A percentile compares a stretch with the other conserved stretches of the same genome.
Conservation (phyloP, 805 yeast genomes). For the Metschnikowia gelsemii region DNA sequence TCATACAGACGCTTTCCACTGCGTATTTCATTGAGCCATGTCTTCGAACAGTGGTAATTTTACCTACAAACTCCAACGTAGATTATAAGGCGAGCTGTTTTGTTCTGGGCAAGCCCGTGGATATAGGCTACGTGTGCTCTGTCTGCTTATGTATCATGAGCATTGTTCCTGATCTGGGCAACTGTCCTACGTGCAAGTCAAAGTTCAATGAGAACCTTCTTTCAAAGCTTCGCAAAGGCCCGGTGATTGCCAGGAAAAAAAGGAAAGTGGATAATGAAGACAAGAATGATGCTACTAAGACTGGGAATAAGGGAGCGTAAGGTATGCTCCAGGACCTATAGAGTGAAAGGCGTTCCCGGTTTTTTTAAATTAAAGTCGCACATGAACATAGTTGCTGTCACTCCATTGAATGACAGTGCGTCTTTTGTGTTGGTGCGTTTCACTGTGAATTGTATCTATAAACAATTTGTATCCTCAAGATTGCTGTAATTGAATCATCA, state of each 20-base stretch:
- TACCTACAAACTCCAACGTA: constrained; percentile 81
- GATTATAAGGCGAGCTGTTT: constrained; percentile 96
- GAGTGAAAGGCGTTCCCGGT: no score
- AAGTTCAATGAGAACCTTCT: constrained; percentile 66
- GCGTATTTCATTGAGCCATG: constrained; percentile 87
- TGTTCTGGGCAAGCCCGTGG: constrained; percentile 84
- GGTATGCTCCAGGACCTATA: background rate
- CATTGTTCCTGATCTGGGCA: constrained; percentile 59
- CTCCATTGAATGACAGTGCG: no score
- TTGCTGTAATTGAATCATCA: no score
- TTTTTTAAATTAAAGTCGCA: no score
- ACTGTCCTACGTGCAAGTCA: constrained; percentile 87
- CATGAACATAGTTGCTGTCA: no score
- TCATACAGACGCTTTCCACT: constrained; percentile 76
- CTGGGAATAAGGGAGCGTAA: background rate
- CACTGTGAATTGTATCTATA: no score
- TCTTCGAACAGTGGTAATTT: constrained; percentile 67
- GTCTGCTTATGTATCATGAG: constrained; percentile 86
- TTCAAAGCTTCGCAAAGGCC: constrained; percentile 56
- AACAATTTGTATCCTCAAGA: no score
- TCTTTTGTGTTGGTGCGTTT: no score
- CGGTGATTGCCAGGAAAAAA: constrained; percentile 47
- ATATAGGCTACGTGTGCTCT: constrained; percentile 91
- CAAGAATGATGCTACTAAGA: background rate
- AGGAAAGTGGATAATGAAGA: constrained; percentile 14